A percentile compares a stretch with the other conserved stretches of the same genome.
Evolutionary conservation across 192 early-diverging fungal genomes (phyloP).

Genomic region (Backusella circina): DNA sequence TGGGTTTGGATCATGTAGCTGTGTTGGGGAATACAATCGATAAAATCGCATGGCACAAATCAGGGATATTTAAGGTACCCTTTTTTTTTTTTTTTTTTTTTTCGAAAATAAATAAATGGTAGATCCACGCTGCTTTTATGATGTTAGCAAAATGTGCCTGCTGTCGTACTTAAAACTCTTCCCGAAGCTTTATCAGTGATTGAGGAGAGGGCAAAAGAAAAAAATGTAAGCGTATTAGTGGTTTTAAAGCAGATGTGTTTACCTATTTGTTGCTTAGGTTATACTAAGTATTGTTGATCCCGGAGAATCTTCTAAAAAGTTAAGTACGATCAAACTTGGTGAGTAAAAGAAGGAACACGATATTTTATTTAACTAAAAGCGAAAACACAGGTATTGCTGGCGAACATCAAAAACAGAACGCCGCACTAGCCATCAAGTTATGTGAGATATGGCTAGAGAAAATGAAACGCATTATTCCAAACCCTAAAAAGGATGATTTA

Average conservation of each 20-base stretch:
- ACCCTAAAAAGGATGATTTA: slow-evolving; percentile 16
- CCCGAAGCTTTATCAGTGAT: slow-evolving; percentile 67
- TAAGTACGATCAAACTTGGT: slow-evolving; percentile 38
- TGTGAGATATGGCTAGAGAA: slow-evolving; percentile 66
- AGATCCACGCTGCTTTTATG: neutral
- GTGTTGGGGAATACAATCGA: slow-evolving; percentile 69
- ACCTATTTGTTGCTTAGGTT: slow-evolving; percentile 21
- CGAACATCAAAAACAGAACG: slow-evolving; percentile 82
- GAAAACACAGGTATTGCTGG: slow-evolving; percentile 71
- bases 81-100: neutral
- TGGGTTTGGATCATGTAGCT: slow-evolving; percentile 74
- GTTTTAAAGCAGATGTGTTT: neutral
- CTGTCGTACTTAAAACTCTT: slow-evolving; percentile 67
- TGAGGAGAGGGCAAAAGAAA: slow-evolving; percentile 60
- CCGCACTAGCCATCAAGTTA: slow-evolving; percentile 70
- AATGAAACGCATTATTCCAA: slow-evolving; percentile 25
- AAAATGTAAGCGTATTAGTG: slow-evolving; percentile 42
- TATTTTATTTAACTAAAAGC: neutral
- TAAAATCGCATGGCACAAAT: slow-evolving; percentile 83
- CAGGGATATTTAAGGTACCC: slow-evolving; percentile 72
- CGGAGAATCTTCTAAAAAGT: neutral
- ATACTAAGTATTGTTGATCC: slow-evolving; percentile 35
- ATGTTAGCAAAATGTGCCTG: slow-evolving; percentile 58
- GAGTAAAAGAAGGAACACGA: neutral
- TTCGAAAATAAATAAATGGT: neutral